phyloP scores from a whole-genome alignment of 306 rosid genomes.

The Ormosia emarginata region DNA sequence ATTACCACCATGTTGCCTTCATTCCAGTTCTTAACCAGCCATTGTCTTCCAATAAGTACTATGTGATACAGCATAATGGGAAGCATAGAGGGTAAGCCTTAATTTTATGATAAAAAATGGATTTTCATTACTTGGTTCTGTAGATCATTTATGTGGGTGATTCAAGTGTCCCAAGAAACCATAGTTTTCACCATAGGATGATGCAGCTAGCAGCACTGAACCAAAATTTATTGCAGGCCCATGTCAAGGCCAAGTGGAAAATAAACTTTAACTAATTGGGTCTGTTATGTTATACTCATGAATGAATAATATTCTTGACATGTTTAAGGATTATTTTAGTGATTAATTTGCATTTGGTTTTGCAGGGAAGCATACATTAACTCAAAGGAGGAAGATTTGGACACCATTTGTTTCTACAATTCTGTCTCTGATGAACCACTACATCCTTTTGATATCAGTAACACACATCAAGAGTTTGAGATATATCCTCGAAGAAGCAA shows the following conservation, averaged over 20 bases:
- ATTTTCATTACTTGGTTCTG: background rate
- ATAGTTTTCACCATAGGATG: background rate
- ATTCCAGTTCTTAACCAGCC: constrained; percentile 79
- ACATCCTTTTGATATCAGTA: constrained; percentile 30
- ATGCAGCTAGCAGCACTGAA: background rate
- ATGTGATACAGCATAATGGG: constrained; percentile 46
- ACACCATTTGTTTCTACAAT: constrained; percentile 40
- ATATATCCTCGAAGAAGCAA: constrained; percentile 28
- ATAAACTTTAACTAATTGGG: background rate
- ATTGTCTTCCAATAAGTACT: constrained; percentile 57
- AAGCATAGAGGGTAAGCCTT: constrained; percentile 66
- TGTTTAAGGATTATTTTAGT: background rate
- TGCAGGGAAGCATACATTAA: constrained; percentile 48
- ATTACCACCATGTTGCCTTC: constrained; percentile 44
- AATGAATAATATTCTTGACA: background rate
- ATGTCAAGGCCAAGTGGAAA: background rate
- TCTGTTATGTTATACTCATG: background rate
- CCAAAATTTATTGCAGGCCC: background rate
- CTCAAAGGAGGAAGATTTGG: constrained; percentile 41
- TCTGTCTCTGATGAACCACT: constrained; percentile 21
- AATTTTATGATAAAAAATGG: background rate
- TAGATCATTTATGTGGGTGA: background rate
- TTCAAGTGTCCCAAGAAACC: background rate
- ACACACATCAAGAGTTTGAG: constrained; percentile 46
- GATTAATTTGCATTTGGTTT: constrained; percentile 5